Base-by-base conservation (phyloP, 306 rosid species). In the Mimosa bimucronata region DNA sequence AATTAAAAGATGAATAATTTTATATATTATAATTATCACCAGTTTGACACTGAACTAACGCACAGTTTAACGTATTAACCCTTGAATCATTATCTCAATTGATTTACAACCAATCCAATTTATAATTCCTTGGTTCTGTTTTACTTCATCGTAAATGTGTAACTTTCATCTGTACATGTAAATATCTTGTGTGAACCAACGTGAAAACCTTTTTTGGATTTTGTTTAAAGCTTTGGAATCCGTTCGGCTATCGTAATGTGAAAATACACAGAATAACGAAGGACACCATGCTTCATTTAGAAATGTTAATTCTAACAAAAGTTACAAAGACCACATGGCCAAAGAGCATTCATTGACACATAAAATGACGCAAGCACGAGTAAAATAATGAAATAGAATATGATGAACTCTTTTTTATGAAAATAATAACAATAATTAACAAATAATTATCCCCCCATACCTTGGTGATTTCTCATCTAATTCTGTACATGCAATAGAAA, bases 401-500 rank as follows among this genome's bases (percentile, higher is more conserved):
- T 42, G 50, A 25, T 16, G 41, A 77, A 42, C 50, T 16, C 50
- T n/a, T 42, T 68, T 68, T n/a, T 30, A 16, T 74, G 13, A 41
- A 70, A 5, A 60, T 58, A 11, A 55, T 19, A 23, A 25, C 13
- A 14, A 28, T 28, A 61, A 28, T 12, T 26, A 45, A 70, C 9
- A 55, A 21, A 75, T 66, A 55, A 45, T 10, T 71, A 57, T 30
- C 38, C 58, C 57, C 73, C 64, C 73, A 78, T 66, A 71, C 12
- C 3, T 57, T 11, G 34, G 55, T 42, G 53, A 79, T 21, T 83
- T 21, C 16, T 82, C 50, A 73, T 82, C 79, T 58, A 70, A 85
- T 66, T 80, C 80, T 87, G 88, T 88, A 88, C 91, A 88, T 28
- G 76, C 75, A 76, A 81, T 67, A 13, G 29, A 9, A 55, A 55